Percentiles rank a stretch among this genome's conserved stretches.
Evolutionary conservation across 2,329 filamentous ascomycete genomes (phyloP).

Genomic region (Penicillium psychrosexuale): DNA sequence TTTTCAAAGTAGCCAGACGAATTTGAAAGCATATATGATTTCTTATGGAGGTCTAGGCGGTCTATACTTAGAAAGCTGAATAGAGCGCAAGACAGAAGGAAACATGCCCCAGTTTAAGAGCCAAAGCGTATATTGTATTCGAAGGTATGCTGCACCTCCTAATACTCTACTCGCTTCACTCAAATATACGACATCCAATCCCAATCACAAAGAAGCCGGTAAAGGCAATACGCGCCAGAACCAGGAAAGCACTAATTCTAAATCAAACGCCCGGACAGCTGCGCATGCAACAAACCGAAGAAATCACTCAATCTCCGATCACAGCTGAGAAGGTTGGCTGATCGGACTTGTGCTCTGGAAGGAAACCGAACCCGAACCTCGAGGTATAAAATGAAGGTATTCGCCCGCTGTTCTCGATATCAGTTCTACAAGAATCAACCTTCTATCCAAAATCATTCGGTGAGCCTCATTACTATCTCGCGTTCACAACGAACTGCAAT

Average conservation of each 20-base stretch:
- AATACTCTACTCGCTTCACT: background rate
- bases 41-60: background rate
- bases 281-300: background rate
- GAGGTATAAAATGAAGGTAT: background rate
- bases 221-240: background rate
- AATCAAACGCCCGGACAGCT: background rate
- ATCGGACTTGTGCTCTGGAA: background rate
- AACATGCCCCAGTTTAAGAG: background rate
- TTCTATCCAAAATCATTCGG: background rate
- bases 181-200: background rate
- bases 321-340: background rate
- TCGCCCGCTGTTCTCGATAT: background rate
- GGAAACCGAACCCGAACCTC: background rate
- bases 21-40: background rate
- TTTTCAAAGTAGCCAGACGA: background rate
- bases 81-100: no score
- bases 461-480: background rate
- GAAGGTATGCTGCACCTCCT: background rate
- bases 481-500: background rate
- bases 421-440: background rate
- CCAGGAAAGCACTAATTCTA: background rate
- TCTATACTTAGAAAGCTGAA: background rate
- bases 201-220: background rate
- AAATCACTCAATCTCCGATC: background rate
- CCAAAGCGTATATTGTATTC: background rate